These are phyloP conservation scores for Boletus subcaerulescens DNA, from an alignment of 768 basidiomycete genomes.

Conservation along the genomic window DNA sequence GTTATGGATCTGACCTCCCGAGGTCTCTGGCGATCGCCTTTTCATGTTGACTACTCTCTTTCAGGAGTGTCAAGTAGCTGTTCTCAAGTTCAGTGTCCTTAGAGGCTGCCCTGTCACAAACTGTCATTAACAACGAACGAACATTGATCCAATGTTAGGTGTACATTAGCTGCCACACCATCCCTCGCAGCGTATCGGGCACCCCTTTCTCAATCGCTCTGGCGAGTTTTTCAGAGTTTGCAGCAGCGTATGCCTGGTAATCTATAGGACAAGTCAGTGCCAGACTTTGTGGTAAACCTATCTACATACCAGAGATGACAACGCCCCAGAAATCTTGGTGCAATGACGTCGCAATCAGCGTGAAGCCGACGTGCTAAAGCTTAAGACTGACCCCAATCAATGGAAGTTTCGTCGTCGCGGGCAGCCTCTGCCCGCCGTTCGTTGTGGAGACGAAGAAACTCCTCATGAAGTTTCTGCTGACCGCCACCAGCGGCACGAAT, in stretches of 20 bases:
- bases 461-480: conserved; percentile 70
- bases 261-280: conserved; percentile 43
- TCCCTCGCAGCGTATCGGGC: conserved; percentile 81
- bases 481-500: conserved; percentile 57
- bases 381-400: conserved; percentile 73
- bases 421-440: conserved; percentile 45
- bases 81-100: conserved; percentile 86
- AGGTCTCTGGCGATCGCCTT: conserved; percentile 93
- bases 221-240: conserved; percentile 74
- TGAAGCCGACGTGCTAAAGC: background rate
- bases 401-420: conserved; percentile 40
- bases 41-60: conserved; percentile 83
- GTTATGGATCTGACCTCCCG: conserved; percentile 52
- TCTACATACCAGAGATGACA: conserved; percentile 74
- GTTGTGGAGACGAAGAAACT: conserved; percentile 65
- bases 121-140: conserved; percentile 11
- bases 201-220: conserved; percentile 91
- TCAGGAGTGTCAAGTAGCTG: conserved; percentile 77
- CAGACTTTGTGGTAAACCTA: background rate
- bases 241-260: conserved; percentile 84
- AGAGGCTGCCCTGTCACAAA: conserved; percentile 73
- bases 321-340: conserved; percentile 87
- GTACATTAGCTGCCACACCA: conserved; percentile 97
- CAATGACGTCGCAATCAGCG: conserved; percentile 6
- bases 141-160: conserved; percentile 11